Base-by-base conservation (phyloP, 2,329 filamentous ascomycete species). In the Claviceps lovelessii region DNA sequence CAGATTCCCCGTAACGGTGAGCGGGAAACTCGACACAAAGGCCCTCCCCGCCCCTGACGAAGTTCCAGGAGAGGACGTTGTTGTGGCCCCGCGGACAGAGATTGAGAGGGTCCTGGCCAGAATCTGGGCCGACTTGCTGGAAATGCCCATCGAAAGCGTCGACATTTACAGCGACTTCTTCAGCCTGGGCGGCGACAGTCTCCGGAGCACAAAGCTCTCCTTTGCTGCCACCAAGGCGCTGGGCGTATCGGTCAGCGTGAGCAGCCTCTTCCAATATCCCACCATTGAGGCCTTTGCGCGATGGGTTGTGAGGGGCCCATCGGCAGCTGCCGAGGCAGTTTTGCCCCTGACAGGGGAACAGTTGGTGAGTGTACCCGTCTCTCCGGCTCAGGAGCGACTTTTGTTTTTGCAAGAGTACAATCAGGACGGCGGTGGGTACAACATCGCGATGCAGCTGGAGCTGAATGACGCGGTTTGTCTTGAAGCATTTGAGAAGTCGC, bases 261-360 rank as follows among this genome's bases (percentile, higher is more conserved):
- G 42, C 42, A 44, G 42, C n/a, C 42, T 44, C n/a, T 44, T 44
- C 42, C 35, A 28, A 2, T 37, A 52, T 44, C 50, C 50, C 10
- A 52, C 50, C 37, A 52, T 52, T 19, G 50, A 52, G 50, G 19
- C 50, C 4, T 44, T 52, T 44, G 50, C 50, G 19, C 50, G 50
- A 11, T 52, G 50, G 50, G 17, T 52, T 5, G 50, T 37, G 8
- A 37, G 37, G n/a, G 50, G 35, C 11, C 5, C 31, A 13, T 13
- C 50, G 19, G 50, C 23, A 3, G 37, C 15, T n/a, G 42, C n/a
- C 9, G 39, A 44, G 37, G 29, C 42, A 10, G 3, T 44, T 19
- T 19, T 10, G n/a, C 42, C 42, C 42, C 42, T 44, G 42, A 10
- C 17, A 9, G 6, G 17, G 6, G n/a, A 44, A n/a, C 42, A 19